These are phyloP conservation scores for Coemansia sp. DNA, from an alignment of 192 early-diverging fungal genomes.

Conservation along the genomic window DNA sequence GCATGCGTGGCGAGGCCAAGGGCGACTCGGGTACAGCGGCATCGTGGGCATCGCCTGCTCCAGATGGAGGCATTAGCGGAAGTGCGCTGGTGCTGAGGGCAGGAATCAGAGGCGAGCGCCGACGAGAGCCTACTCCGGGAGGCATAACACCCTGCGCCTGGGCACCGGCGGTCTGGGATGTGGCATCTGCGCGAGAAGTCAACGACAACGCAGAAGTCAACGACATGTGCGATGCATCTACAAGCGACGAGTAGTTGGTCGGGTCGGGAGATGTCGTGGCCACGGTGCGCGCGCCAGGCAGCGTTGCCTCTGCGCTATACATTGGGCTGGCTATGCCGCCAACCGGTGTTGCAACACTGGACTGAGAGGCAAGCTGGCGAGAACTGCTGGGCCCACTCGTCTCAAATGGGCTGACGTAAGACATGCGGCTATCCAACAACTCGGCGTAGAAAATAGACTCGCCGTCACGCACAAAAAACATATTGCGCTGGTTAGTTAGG, in stretches of 20 bases:
- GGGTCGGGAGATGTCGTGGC: constrained; percentile 45
- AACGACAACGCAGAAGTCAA: constrained; percentile 9
- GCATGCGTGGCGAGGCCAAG: constrained; percentile 9
- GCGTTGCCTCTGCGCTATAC: constrained; percentile 2
- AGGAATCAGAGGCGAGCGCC: constrained; percentile 17
- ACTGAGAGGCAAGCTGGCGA: constrained; percentile 5
- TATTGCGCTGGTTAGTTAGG: constrained; percentile 39
- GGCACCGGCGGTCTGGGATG: background rate
- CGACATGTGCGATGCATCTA: background rate
- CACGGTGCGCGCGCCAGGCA: constrained; percentile 36
- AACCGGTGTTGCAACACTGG: constrained; percentile 14
- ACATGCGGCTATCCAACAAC: constrained; percentile 29
- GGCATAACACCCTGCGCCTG: background rate
- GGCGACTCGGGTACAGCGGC: background rate
- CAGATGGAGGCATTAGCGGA: background rate
- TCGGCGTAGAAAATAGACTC: constrained; percentile 41
- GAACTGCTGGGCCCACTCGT: background rate
- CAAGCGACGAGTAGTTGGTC: constrained; percentile 8
- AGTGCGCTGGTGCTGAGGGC: constrained; percentile 6
- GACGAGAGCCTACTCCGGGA: background rate
- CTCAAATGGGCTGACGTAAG: constrained; percentile 37
- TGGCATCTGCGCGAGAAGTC: background rate
- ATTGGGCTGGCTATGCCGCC: constrained; percentile 15
- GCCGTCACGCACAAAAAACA: constrained; percentile 54
- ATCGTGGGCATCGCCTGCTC: background rate